A percentile compares a stretch with the other conserved stretches of the same genome.
These are phyloP conservation scores for Hericium coralloides DNA, from an alignment of 768 basidiomycete genomes.

Conservation along the genomic window DNA sequence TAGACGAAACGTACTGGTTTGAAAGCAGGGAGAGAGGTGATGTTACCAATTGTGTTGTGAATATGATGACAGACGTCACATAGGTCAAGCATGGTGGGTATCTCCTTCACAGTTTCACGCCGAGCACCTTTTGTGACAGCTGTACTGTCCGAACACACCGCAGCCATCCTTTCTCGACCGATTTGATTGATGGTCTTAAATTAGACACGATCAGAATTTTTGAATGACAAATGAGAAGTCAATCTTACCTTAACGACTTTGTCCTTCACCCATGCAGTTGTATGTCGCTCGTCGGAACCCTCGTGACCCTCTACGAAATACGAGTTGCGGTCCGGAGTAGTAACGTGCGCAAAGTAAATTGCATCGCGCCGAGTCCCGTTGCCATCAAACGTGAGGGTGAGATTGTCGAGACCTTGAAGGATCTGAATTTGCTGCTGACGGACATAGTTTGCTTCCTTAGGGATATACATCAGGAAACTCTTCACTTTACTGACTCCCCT, in stretches of 20 bases:
- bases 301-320: neutral
- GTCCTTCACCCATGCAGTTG: neutral
- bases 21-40: neutral
- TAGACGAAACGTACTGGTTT: neutral
- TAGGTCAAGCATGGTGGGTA: neutral
- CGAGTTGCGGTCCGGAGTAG: neutral
- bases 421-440: neutral
- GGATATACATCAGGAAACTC: too few relatives aligned
- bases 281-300: neutral
- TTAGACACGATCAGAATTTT: too few relatives aligned
- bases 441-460: conserved; percentile 9
- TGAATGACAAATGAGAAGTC: too few relatives aligned
- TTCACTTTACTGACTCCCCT: too few relatives aligned
- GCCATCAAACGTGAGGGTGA: conserved; percentile 18
- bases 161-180: too few relatives aligned
- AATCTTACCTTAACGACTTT: neutral
- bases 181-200: neutral
- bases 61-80: neutral
- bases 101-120: neutral
- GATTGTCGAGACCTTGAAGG: neutral
- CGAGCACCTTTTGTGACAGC: neutral
- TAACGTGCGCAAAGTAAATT: neutral
- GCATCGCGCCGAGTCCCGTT: conserved; percentile 7
- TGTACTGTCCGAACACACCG: neutral
- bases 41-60: neutral